Evolutionary conservation across 2,329 filamentous ascomycete genomes (phyloP), one percentile per base, ranked within the genome.

Genomic region (Cladosporium phlei): DNA sequence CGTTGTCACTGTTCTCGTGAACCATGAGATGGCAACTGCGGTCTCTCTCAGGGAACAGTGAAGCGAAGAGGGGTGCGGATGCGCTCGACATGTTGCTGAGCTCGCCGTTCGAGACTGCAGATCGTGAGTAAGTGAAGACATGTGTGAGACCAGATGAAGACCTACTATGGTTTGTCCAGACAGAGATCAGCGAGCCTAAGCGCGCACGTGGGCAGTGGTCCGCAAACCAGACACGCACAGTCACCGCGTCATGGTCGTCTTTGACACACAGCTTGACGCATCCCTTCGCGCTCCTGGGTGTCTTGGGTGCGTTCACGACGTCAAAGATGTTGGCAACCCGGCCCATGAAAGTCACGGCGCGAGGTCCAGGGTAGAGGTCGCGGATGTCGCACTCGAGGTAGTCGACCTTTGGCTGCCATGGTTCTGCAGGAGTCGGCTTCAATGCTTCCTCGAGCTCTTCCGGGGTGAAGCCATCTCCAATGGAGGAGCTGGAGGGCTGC

Each of bases 1-100:
- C 61, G 27, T 70, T 63, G 42, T 74, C 70, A 30, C 63, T 66
- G 21, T 72, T 71, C n/a, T 70, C 64, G 44, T 80, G 73, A 9
- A 81, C 60, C 60, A 73, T 72, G 39, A 82, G 64, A 49, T 79
- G 72, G 33, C 74, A 78, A 32, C 69, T 69, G 5, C 70, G 70
- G 46, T 78, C 72, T 6, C 76, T 70, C 30, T 78, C 76, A 0
- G 78, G 79, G 44, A 80, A 80, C 22, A 83, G 70, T n/a, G 73
- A 76, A 0, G 75, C 74, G 43, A 74, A 74, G 16, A 76, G 61
- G 2, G 71, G 69, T 43, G 76, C 77, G 30, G 62, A 67, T 0
- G 67, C 65, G 11, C 64, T 66, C 1, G 68, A 65, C 9, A 74
- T 60, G 5, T 56, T 60, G 2, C 63, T 64, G 21, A 67, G 63